Base-by-base conservation (phyloP, 768 basidiomycete species). In the Trametes cingulata region DNA sequence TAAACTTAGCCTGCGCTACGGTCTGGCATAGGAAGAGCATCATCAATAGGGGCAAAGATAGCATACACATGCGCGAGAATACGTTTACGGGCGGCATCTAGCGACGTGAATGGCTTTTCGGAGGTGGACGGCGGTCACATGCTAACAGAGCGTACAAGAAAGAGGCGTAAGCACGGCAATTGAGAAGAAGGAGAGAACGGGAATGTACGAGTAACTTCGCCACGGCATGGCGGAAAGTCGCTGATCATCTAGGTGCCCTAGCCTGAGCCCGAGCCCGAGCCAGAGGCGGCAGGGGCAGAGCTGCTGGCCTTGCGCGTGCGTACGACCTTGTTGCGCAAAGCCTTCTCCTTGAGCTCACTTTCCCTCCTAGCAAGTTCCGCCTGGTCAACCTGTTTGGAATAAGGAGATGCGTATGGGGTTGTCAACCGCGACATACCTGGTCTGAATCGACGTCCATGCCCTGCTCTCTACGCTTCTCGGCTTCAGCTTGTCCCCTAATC, bases 281-380 rank as follows among this genome's bases (percentile, higher is more conserved):
- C 50, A 17, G 56, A 24, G n/a, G 54, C 12, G 4, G 43, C 33
- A 33, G 35, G 36, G 25, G 58, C 58, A 6, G 62, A 55, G 46
- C 66, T 60, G 61, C 74, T 77, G 17, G 69, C 75, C 70, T 88
- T 90, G 64, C 90, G 78, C 29, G 87, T 88, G 69, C 87, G 79
- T 53, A 86, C 79, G 46, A 93, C 91, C 70, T 93, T 93, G 68
- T 93, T 92, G 68, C 91, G 82, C 69, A 93, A 72, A 14, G 91
- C 90, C 69, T 77, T 84, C 66, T 93, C 91, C 70, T 91, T 93
- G 60, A 93, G 69, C 68, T 93, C 91, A 63, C 82, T 91, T 69
- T 93, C 91, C 58, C 87, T 74, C 64, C 77, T 82, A 66, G 85
- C 83, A 45, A 93, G 75, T 36, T 90, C 90, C 15, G 56, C 65